phyloP scores from a whole-genome alignment of 768 basidiomycete species.

The Amanita thiersii region DNA sequence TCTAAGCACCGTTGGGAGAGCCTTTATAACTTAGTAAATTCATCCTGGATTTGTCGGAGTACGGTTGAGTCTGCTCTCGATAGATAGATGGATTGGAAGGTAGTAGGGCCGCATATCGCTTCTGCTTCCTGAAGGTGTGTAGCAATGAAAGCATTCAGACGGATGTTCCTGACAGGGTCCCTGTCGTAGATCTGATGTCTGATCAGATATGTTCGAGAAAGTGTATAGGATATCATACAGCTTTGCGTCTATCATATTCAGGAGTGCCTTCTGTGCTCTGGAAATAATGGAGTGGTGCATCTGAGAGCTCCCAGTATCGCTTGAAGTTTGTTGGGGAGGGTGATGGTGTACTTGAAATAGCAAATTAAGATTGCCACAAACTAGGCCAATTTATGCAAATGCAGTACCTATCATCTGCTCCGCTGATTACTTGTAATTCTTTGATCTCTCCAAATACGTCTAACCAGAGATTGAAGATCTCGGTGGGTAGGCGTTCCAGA shows the following conservation, averaged over 20 bases:
- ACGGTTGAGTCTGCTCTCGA: slow-evolving; percentile 63
- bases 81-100: slow-evolving; percentile 56
- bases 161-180: slow-evolving; percentile 64
- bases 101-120: slow-evolving; percentile 42
- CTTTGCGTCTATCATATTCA: slow-evolving; percentile 70
- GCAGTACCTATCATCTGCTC: slow-evolving; percentile 25
- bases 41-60: slow-evolving; percentile 61
- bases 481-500: slow-evolving; percentile 59
- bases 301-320: slow-evolving; percentile 65
- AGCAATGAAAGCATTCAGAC: slow-evolving; percentile 55
- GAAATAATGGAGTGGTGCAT: slow-evolving; percentile 50
- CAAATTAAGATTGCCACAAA: background rate
- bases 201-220: slow-evolving; percentile 8
- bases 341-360: slow-evolving; percentile 12
- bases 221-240: slow-evolving; percentile 31
- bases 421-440: slow-evolving; percentile 40
- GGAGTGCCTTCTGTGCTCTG: slow-evolving; percentile 60
- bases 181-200: slow-evolving; percentile 49
- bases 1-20: background rate
- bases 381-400: slow-evolving; percentile 1
- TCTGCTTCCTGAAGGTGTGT: slow-evolving; percentile 58
- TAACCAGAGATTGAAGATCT: slow-evolving; percentile 82
- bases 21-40: slow-evolving; percentile 24
- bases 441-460: slow-evolving; percentile 85
- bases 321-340: slow-evolving; percentile 36